These are phyloP conservation scores for Bothia castanella DNA, from an alignment of 1,284 basidiomycete species.

Conservation along the genomic window DNA sequence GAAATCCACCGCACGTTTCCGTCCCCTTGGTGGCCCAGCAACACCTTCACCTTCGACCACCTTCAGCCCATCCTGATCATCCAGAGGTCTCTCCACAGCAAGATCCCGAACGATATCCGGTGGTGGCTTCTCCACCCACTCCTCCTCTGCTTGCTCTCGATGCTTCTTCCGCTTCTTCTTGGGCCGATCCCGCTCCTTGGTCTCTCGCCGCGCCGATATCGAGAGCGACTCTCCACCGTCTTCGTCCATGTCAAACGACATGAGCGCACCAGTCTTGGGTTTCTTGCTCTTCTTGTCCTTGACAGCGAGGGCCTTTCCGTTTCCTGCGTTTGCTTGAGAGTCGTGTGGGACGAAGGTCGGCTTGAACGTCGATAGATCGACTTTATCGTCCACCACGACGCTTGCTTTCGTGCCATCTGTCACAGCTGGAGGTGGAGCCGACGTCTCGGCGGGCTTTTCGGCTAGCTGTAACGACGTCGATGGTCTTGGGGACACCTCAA, in stretches of 20 bases:
- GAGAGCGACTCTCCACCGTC: slow-evolving; percentile 43
- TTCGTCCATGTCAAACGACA: slow-evolving; percentile 70
- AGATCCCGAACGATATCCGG: slow-evolving; percentile 24
- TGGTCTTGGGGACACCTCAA: slow-evolving; percentile 6
- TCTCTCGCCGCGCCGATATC: slow-evolving; percentile 24
- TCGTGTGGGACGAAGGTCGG: slow-evolving; percentile 76
- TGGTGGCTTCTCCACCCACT: slow-evolving; percentile 35
- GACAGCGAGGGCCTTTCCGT: slow-evolving; percentile 23
- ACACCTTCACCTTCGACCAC: slow-evolving; percentile 12
- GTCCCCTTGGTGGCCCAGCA: slow-evolving; percentile 35
- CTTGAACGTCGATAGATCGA: slow-evolving; percentile 67
- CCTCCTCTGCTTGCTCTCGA: slow-evolving; percentile 35
- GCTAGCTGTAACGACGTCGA: background rate
- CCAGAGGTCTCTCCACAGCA: slow-evolving; percentile 2
- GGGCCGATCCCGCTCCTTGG: slow-evolving; percentile 42
- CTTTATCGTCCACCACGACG: slow-evolving; percentile 29
- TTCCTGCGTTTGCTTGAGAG: slow-evolving; percentile 33
- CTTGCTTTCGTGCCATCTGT: background rate
- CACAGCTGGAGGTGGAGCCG: background rate
- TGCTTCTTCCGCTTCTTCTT: slow-evolving; percentile 47
- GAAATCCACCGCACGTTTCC: slow-evolving; percentile 67
- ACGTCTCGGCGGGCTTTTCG: background rate
- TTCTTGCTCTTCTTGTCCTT: slow-evolving; percentile 42
- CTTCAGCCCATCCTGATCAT: slow-evolving; percentile 1
- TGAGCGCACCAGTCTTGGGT: slow-evolving; percentile 40